These are phyloP conservation scores for Quercus dentata DNA, from an alignment of 306 rosid species.

Conservation along the genomic window DNA sequence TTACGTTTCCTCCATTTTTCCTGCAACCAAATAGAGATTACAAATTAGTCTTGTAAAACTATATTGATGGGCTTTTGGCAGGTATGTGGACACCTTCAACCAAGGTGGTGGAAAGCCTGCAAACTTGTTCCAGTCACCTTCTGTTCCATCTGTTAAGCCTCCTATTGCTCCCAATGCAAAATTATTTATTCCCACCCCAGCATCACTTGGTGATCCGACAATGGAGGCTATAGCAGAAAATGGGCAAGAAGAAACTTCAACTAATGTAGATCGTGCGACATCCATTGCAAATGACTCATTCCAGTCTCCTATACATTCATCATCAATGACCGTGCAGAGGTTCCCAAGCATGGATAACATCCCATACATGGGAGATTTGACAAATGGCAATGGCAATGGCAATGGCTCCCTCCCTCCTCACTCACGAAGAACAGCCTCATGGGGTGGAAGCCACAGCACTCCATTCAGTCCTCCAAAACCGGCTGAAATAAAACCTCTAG, in stretches of 20 bases:
- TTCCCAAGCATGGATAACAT: conserved; percentile 68
- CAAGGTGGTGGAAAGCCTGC: conserved; percentile 66
- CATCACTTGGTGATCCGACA: conserved; percentile 41
- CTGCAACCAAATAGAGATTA: neutral
- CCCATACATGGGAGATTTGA: conserved; percentile 26
- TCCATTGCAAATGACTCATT: conserved; percentile 42
- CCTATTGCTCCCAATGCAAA: conserved; percentile 60
- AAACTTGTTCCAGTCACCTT: conserved; percentile 68
- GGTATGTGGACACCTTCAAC: conserved; percentile 97
- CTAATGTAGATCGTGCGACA: conserved; percentile 41
- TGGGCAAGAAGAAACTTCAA: conserved; percentile 46
- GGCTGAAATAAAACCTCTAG: conserved; percentile 39
- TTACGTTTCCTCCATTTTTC: neutral
- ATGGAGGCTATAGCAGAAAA: conserved; percentile 65
- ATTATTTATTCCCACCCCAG: conserved; percentile 72
- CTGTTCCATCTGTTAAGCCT: conserved; percentile 65
- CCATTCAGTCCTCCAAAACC: conserved; percentile 38
- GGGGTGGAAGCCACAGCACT: conserved; percentile 66
- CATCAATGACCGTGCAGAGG: conserved; percentile 43
- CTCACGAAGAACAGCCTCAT: conserved; percentile 76
- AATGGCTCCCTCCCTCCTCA: conserved; percentile 28
- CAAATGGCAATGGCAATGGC: conserved; percentile 1
- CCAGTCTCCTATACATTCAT: conserved; percentile 29
- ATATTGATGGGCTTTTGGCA: conserved; percentile 32
- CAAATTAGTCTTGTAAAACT: neutral